Percentiles rank a stretch among this genome's conserved stretches.
These are phyloP conservation scores for Leccinum fuscescens DNA, from an alignment of 1,284 basidiomycete genomes.

Conservation along the genomic window DNA sequence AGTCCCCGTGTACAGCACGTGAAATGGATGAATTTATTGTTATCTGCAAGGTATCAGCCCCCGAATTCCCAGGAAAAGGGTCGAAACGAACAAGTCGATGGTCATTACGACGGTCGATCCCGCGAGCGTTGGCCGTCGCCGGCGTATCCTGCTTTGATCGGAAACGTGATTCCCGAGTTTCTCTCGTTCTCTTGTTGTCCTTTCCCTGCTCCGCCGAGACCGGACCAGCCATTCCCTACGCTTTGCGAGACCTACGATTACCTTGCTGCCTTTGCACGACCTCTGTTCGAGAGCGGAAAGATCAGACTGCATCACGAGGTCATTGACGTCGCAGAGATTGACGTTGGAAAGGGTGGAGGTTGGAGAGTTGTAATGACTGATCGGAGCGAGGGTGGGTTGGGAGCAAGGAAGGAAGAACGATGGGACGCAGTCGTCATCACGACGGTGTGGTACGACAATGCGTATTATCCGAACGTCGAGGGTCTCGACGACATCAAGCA, in stretches of 20 bases:
- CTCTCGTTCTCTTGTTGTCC: conserved; percentile 41
- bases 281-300: conserved; percentile 29
- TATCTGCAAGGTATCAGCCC: conserved; percentile 17
- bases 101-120: conserved; percentile 4
- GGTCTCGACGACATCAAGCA: conserved; percentile 37
- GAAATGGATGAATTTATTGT: neutral
- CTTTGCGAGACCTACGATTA: conserved; percentile 43
- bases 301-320: conserved; percentile 44
- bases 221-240: conserved; percentile 44
- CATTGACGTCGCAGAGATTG: conserved; percentile 36
- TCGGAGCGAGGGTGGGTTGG: conserved; percentile 30
- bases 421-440: conserved; percentile 49
- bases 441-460: conserved; percentile 45
- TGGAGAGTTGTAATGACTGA: conserved; percentile 43
- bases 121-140: conserved; percentile 42
- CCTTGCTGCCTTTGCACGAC: conserved; percentile 38
- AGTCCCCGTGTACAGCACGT: neutral
- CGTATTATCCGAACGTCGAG: conserved; percentile 40
- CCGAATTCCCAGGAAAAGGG: neutral
- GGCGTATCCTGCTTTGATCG: conserved; percentile 45
- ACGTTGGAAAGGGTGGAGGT: conserved; percentile 21
- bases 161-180: conserved; percentile 49
- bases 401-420: conserved; percentile 28
- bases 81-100: neutral
- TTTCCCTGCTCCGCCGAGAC: conserved; percentile 33